Conservation (phyloP, 2,329 filamentous ascomycete genomes). For the Aspergillus brunneoviolaceus region DNA sequence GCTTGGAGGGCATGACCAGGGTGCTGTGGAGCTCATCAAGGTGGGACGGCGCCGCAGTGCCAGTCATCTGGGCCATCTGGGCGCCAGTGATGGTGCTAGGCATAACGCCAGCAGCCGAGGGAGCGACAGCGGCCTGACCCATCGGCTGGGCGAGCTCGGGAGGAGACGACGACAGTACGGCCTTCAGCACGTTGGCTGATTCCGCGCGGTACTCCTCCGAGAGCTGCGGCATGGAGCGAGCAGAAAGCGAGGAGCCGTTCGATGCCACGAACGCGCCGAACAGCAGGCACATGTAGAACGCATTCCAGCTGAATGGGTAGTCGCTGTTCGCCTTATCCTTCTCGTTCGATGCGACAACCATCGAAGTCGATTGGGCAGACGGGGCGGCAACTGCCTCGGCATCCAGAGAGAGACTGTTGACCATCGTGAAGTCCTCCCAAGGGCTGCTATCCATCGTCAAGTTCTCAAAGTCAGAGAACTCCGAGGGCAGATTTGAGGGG, state of each 20-base stretch:
- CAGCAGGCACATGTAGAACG: slow-evolving; percentile 90
- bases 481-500: slow-evolving; percentile 59
- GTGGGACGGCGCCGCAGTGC: slow-evolving; percentile 32
- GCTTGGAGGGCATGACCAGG: slow-evolving; percentile 72
- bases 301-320: slow-evolving; percentile 66
- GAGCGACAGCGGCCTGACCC: slow-evolving; percentile 26
- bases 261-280: slow-evolving; percentile 95
- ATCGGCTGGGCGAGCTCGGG: slow-evolving; percentile 55
- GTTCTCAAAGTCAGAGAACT: slow-evolving; percentile 79
- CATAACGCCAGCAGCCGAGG: slow-evolving; percentile 23
- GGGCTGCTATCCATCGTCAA: slow-evolving; percentile 72
- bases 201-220: slow-evolving; percentile 50
- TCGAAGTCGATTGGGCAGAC: slow-evolving; percentile 22
- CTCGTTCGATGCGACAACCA: slow-evolving; percentile 45
- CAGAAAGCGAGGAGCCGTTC: slow-evolving; percentile 64
- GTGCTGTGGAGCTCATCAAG: slow-evolving; percentile 67
- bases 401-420: slow-evolving; percentile 58
- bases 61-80: slow-evolving; percentile 42
- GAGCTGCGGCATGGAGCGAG: slow-evolving; percentile 55
- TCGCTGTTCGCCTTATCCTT: slow-evolving; percentile 58
- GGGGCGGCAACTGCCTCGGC: slow-evolving; percentile 37
- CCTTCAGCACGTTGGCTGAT: slow-evolving; percentile 49
- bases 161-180: slow-evolving; percentile 46
- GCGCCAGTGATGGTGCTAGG: slow-evolving; percentile 38
- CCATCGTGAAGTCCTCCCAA: slow-evolving; percentile 81